Evolutionary conservation across 2,329 filamentous ascomycete genomes (phyloP), one percentile per base, ranked within the genome.

Genomic region (Zarea fungicola): DNA sequence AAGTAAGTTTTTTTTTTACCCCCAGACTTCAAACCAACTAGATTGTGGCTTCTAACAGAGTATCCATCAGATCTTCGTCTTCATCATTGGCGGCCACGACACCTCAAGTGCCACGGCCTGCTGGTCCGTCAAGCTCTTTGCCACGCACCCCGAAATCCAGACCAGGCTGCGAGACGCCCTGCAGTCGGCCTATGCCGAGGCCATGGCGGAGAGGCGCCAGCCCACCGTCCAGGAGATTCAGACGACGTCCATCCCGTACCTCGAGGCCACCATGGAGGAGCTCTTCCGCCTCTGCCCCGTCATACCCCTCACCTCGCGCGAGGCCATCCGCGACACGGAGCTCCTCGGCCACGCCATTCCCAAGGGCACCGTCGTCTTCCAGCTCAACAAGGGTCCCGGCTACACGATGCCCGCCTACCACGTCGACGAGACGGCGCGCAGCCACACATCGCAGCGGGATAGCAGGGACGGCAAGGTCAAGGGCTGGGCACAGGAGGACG

Each of bases 181-280:
- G 1, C 50, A 44, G 0, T 45, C 51, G 0, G 60, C 60, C 0
- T 52, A 57, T 2, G 31, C 55, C 13, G 31, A 52, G 0, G 64
- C 64, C 0, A 19, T 28, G 0, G 19, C 32, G 0, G 55, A 57
- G 4, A 32, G 42, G 0, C 58, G 65, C 1, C 18, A 50, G 4
- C 65, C 63, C 2, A 58, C 56, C 0, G 53, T 56, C 2, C 26
- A 54, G 2, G 67, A 69, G 52, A 59, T 69, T 8, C 50, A 49
- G 1, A 45, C 44, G n/a, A 43, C 56, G 3, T 51, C 57, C 0
- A 52, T 65, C 1, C 62, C 63, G 0, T 69, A 67, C 51, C 60
- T 71, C 1, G 67, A 71, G 29, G 67, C 65, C 5, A 56, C 63
- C 3, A 52, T 70, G 2, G 65, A 70, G 45, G 67, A 73, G 49